Conservation (phyloP, 1,139 yeast species). For the Diutina catenulata region DNA sequence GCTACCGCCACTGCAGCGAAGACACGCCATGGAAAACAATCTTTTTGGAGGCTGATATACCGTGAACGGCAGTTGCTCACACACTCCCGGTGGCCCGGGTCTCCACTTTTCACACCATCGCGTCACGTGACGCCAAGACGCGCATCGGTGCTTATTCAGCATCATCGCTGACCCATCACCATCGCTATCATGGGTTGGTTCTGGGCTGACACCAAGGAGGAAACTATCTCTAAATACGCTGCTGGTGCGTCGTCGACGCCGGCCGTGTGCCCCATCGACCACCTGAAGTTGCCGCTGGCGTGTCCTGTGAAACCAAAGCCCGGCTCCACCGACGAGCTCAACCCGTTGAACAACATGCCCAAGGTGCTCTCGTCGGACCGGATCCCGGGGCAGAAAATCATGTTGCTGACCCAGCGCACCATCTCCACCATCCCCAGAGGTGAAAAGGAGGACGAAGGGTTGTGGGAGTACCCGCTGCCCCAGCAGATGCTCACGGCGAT, state of each 20-base stretch:
- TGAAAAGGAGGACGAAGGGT: slow-evolving; percentile 45
- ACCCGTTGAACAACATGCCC: slow-evolving; percentile 90
- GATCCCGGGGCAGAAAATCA: slow-evolving; percentile 72
- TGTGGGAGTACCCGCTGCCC: slow-evolving; percentile 98
- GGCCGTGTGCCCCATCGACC: slow-evolving; percentile 30
- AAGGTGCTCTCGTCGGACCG: slow-evolving; percentile 47
- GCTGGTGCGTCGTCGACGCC: neutral
- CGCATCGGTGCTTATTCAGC: no score
- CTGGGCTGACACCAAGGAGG: slow-evolving; percentile 41
- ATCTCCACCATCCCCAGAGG: slow-evolving; percentile 85
- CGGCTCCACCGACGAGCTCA: slow-evolving; percentile 23
- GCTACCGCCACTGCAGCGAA: no score
- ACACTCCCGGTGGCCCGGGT: no score
- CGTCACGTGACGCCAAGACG: no score
- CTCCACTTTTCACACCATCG: no score
- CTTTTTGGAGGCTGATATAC: no score
- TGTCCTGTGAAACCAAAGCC: slow-evolving; percentile 13
- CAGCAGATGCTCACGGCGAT: slow-evolving; percentile 98
- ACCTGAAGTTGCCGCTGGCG: slow-evolving; percentile 14
- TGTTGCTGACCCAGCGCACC: slow-evolving; percentile 74
- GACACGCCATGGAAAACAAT: no score
- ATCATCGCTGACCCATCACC: no score
- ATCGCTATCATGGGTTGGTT: slow-evolving; percentile 96
- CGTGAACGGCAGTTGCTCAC: no score
- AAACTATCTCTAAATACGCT: neutral